Base-by-base conservation (phyloP, 805 yeast species). In the Yarrowia sp. region DNA sequence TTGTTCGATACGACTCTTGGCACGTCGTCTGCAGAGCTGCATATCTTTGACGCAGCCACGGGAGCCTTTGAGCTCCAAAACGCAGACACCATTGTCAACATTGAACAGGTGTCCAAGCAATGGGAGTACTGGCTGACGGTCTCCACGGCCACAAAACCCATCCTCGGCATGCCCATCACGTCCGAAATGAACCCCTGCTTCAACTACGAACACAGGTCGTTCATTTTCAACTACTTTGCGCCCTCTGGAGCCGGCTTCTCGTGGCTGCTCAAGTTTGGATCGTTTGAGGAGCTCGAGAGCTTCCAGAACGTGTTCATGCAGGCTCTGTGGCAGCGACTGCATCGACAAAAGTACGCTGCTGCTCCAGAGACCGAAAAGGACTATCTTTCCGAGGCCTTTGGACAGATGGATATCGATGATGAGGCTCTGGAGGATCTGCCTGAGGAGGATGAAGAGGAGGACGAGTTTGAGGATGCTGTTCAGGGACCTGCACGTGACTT, bases 161-260 rank as follows among this genome's bases (percentile, higher is more conserved):
- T 77, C 18, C 66, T 85, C 5, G 83, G 82, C 1, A 73, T 80
- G 4, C 73, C 72, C 3, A 73, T 88, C 22, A 72, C 78, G 10
- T 79, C 83, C 11, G 79, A 80, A 33, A 76, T 90, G 75, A 86
- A 83, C 71, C 90, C 95, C 1, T 79, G 82, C n/a, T 86, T 89
- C 72, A 85, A 86, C 71, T 80, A 78, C 67, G 85, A 81, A 66
- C 76, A 81, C 36, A 68, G 74, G 13, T 80, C 89, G 0, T 88
- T 91, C 69, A 81, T 88, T 13, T 91, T 90, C 80, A 88, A 89
- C 72, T 80, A 83, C 67, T 76, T 75, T 32, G 69, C 76, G 4
- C 80, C 74, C 6, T 74, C 71, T 50, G 73, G 74, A 1, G 70
- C 73, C 0, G 81, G 86, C 0, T 77, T 80, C 31, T 86, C 96